Evolutionary conservation across 1,284 basidiomycete genomes (phyloP), one percentile per base, ranked within the genome.

Genomic region (Ganoderma meredithae): DNA sequence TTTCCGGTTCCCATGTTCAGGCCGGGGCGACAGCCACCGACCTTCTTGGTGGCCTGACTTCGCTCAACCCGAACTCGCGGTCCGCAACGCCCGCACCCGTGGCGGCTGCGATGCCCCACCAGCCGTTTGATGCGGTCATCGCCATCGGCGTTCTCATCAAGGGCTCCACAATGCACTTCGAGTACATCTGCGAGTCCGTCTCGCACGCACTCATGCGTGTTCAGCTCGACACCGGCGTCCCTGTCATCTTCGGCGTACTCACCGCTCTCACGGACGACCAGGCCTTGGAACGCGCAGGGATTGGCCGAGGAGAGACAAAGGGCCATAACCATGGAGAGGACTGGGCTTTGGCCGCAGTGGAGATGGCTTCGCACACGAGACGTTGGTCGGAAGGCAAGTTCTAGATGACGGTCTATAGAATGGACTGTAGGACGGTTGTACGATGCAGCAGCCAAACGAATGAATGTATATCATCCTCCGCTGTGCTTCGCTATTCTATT

Each of bases 101-200:
- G n/a, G 77, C 77, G 9, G 71, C 72, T 7, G 76, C 79, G 44
- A 81, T 85, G 75, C 85, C 88, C 12, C 88, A 85, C 61, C 85
- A 88, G 67, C 91, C 95, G 0, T 97, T 98, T 74, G 94, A 97
- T 81, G 98, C 96, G 13, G 91, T 98, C 72, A 97, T 99, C 77
- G 95, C 96, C 49, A 96, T 99, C 76, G 97, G 97, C 12, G 95
- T 97, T 58, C 90, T 99, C 78, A 98, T 99, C 87, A 99, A 99
- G 82, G 97, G 96, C 67, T 87, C 90, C 3, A 98, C 96, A 17
- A 97, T 97, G 95, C 96, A 98, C 83, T 98, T 98, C 79, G 96
- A 98, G 81, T 99, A 99, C 85, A 99, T 99, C 80, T 95, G 90
- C 78, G 96, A 99, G 75, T 88, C 91, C 66, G 95, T 98, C 69